Conservation (phyloP, 129 eudicot species). For the Ambrosia artemisiifolia region DNA sequence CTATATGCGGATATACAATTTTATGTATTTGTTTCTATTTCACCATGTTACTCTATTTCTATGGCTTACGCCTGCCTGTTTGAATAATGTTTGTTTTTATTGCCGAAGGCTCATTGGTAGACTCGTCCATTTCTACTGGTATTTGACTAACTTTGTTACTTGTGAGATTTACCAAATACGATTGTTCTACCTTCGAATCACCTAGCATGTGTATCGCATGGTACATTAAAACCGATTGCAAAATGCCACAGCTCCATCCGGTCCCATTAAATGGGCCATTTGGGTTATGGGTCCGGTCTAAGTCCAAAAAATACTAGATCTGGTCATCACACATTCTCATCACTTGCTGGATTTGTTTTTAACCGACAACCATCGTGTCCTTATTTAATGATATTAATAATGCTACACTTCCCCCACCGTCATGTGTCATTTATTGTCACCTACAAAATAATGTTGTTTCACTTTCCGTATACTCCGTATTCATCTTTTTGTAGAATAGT, state of each 20-base stretch:
- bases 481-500: conserved; percentile 22
- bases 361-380: conserved; percentile 34
- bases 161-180: no score
- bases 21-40: no score
- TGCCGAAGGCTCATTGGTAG: no score
- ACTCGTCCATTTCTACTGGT: no score
- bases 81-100: no score
- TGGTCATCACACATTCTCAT: conserved; percentile 1
- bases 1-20: no score
- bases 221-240: conserved; percentile 20
- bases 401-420: conserved; percentile 44
- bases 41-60: no score
- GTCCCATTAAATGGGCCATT: conserved; percentile 27
- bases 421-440: conserved; percentile 25
- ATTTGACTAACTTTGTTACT: no score
- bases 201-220: conserved; percentile 13
- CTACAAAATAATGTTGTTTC: conserved; percentile 21
- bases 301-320: conserved; percentile 16
- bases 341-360: neutral
- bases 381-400: conserved; percentile 17
- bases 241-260: conserved; percentile 31
- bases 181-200: neutral
- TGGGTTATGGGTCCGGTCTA: conserved; percentile 1
- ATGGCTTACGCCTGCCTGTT: no score
- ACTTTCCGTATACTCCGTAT: conserved; percentile 68